Conservation (phyloP, 345 rosid genomes). For the Mallotus nudiflorus region DNA sequence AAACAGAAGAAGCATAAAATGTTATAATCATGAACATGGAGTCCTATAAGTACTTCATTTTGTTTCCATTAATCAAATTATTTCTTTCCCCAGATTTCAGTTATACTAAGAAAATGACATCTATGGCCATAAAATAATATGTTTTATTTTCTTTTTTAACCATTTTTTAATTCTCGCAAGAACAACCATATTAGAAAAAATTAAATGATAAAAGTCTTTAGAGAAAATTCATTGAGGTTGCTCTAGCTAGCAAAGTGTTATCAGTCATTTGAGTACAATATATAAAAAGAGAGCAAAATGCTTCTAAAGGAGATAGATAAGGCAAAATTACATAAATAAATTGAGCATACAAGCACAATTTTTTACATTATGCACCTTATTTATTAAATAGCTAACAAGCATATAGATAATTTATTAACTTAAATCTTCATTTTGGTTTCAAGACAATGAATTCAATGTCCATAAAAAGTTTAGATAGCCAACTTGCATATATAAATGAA, state of each 20-base stretch:
- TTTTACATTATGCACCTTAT: neutral
- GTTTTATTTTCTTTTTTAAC: neutral
- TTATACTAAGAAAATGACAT: neutral
- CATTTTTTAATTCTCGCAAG: neutral
- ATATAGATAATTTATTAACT: neutral
- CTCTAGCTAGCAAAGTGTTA: no score
- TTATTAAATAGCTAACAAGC: neutral
- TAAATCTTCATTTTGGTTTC: conserved; percentile 1
- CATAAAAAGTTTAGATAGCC: neutral
- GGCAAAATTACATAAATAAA: neutral
- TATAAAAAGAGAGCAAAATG: neutral
- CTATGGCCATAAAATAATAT: neutral
- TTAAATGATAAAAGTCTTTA: no score
- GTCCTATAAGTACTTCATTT: neutral
- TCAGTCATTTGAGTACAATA: neutral
- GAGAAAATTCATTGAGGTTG: no score
- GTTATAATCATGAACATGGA: neutral
- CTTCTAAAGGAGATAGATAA: neutral
- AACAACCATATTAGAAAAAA: neutral
- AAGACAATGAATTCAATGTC: neutral
- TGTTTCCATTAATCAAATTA: neutral
- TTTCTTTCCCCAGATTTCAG: neutral
- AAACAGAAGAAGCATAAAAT: conserved; percentile 10
- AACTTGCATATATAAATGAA: neutral
- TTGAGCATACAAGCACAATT: neutral